Base-by-base conservation (phyloP, 1,284 basidiomycete genomes). In the Ganoderma resinaceum region DNA sequence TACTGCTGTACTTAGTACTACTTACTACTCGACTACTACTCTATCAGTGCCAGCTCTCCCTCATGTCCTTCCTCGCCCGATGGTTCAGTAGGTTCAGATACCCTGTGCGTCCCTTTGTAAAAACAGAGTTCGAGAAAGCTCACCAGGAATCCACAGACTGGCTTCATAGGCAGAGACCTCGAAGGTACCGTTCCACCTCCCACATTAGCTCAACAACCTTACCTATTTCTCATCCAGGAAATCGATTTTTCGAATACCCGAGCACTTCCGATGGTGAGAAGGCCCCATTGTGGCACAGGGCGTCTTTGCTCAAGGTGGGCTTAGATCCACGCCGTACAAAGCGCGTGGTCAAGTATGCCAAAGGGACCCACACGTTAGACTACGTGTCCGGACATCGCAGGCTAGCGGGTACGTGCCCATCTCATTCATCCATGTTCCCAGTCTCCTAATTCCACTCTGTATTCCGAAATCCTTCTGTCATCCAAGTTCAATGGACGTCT, bases 311-410 rank as follows among this genome's bases (percentile, higher is more conserved):
- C 3, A 60, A 40, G n/a, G 2, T 23, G 26, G 58, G 26, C 11
- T n/a, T 14, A 76, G 72, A 74, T 42, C 62, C 68, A 1, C 68
- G 68, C 8, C 68, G 77, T 33, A 73, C 77, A 20, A 78, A 78
- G 63, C 76, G 78, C 8, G 74, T 80, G 7, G 78, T 80, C n/a
- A 78, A 79, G 71, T 80, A 80, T 65, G 68, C 69, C 16, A 63
- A 68, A 8, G 78, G 76, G 2, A 66, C 66, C 14, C 76, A 79
- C 33, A 78, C 78, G 75, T 73, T 74, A 71, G 73, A 76, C 5
- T 79, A 78, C 59, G 69, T 78, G 23, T 70, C 75, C 9, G 76
- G 76, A 2, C 63, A 72, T 14, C 73, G 71, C 53, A 63, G 76
- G 31, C 64, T 80, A 26, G 69, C 78, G 59, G 76, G 78, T 77